Evolutionary conservation across 1,284 basidiomycete genomes (phyloP).

Genomic region (Malassezia dermatis): DNA sequence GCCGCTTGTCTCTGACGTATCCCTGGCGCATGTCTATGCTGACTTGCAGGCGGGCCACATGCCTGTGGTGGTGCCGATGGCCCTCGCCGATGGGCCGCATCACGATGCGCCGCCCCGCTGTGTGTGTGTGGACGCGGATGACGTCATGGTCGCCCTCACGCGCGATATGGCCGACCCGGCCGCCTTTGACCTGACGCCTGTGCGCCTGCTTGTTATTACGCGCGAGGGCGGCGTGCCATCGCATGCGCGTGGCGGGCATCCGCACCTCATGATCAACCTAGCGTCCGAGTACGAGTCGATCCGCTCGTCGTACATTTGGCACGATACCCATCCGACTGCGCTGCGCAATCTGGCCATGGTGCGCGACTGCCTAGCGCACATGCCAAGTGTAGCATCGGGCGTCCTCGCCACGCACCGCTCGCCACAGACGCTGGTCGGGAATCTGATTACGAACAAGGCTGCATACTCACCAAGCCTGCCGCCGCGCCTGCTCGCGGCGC

Average conservation of each 20-base stretch:
- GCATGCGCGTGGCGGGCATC: conserved; percentile 84
- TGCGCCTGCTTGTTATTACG: conserved; percentile 95
- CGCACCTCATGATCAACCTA: conserved; percentile 92
- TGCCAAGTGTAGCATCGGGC: conserved; percentile 85
- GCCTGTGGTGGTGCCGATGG: conserved; percentile 87
- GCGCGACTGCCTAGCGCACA: conserved; percentile 74
- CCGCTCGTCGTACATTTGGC: conserved; percentile 79
- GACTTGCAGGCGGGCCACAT: conserved; percentile 86
- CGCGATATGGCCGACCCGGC: conserved; percentile 61
- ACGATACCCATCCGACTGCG: conserved; percentile 68
- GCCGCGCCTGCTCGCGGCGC: conserved; percentile 76
- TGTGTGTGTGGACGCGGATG: conserved; percentile 75
- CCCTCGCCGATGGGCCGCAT: conserved; percentile 60
- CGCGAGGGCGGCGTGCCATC: conserved; percentile 93
- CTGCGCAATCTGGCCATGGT: conserved; percentile 79
- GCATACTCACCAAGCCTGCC: conserved; percentile 89
- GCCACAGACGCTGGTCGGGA: conserved; percentile 85
- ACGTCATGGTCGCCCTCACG: conserved; percentile 76
- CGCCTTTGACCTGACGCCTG: conserved; percentile 51
- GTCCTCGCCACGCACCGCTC: conserved; percentile 95
- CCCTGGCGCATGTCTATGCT: conserved; percentile 53
- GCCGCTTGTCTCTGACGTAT: conserved; percentile 13
- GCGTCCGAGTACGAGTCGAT: conserved; percentile 79
- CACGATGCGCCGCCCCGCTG: conserved; percentile 54
- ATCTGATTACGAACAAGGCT: conserved; percentile 96